Base-by-base conservation (phyloP, 257 asterid genomes). In the Lavandula angustifolia region DNA sequence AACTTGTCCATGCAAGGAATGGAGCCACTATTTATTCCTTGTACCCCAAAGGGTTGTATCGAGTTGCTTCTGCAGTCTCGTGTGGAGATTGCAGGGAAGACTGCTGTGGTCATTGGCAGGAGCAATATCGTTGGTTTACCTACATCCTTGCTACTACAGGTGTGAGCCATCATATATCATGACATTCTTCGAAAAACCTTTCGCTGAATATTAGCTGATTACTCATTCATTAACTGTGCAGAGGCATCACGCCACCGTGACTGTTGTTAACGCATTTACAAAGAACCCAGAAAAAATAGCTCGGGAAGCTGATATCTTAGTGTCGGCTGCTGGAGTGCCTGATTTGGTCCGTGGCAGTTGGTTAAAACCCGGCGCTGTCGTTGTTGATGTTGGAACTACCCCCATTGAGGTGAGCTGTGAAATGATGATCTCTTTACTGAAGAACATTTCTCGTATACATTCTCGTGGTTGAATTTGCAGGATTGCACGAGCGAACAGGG, bases 111-210 rank as follows among this genome's bases (percentile, higher is more conserved):
- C 71, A 80, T 86, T 59, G 95, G 95, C 42, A 81, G 84, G 80
- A 92, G 98, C 85, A 92, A 89, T 75, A 85, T 89, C 49, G 98
- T 87, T 75, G 98, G 98, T 56, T 75, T 92, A 63, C 98, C 96
- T 29, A 70, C 47, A 3, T 82, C 91, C 73, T 79, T 92, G 81
- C 76, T 92, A 72, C 80, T 88, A 78, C 92, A 91, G 92, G 96
- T 86, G 77, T 47, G 64, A 41, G 48, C 66, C 37, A 22, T 33
- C 44, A 6, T 4, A 14, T n/a, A 31, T 35, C 32, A 29, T 17
- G 64, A 55, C 61, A 38, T 48, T 34, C 27, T 22, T 75, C 40
- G 58, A 11, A 16, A 43, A 64, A 33, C 50, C 51, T 33, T 42
- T 50, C 51, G 65, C 64, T 62, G 56, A 68, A 68, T 34, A 7